A percentile compares a stretch with the other conserved stretches of the same genome.
phyloP scores from a whole-genome alignment of 306 rosid species.

The Cotoneaster glaucophyllus region DNA sequence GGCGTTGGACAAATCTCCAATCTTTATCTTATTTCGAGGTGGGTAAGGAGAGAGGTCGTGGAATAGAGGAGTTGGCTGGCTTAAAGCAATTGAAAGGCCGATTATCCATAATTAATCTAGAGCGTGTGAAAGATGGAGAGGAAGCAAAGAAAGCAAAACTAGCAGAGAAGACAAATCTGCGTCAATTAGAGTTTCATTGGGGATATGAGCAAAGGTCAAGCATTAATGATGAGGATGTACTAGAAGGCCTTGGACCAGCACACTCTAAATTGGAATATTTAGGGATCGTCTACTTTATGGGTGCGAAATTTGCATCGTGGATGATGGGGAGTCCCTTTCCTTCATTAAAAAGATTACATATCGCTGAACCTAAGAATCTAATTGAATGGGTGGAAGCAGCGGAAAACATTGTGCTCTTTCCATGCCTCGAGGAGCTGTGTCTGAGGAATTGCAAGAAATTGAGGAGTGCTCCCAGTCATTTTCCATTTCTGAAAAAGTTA shows the following conservation, averaged over 20 bases:
- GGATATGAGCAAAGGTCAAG: rapidly evolving
- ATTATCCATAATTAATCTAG: neutral
- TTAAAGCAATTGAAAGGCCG: neutral
- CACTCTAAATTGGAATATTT: neutral
- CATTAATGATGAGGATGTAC: neutral
- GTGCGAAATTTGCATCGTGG: neutral
- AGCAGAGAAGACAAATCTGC: neutral
- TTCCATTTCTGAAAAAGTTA: neutral
- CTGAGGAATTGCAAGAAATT: rapidly evolving
- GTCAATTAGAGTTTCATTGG: rapidly evolving
- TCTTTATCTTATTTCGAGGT: neutral
- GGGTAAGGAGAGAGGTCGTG: neutral
- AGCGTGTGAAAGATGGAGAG: neutral
- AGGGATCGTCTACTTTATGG: neutral
- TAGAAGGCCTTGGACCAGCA: neutral
- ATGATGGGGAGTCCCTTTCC: neutral
- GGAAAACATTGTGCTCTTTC: neutral
- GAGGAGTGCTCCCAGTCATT: neutral
- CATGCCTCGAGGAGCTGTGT: neutral
- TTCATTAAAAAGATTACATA: neutral
- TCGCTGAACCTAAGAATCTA: too few species aligned
- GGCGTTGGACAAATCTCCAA: neutral
- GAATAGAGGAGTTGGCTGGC: neutral
- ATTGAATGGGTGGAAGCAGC: neutral
- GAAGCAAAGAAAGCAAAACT: neutral